These are phyloP conservation scores for Lasiodiplodia sp. DNA, from an alignment of 2,329 filamentous ascomycete genomes.

Conservation along the genomic window DNA sequence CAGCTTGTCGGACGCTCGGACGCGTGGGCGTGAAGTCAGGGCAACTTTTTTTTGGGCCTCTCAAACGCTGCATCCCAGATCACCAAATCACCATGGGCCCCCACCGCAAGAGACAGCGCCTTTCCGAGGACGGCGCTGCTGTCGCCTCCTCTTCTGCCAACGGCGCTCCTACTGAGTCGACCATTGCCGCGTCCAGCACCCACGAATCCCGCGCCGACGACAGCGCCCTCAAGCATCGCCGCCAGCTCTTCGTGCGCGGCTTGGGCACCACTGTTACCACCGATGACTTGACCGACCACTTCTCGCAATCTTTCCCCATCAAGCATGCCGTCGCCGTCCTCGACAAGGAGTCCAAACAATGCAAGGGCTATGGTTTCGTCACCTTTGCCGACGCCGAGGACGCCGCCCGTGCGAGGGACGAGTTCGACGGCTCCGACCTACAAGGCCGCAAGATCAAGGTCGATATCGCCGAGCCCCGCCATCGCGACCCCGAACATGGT, in stretches of 20 bases:
- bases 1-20: neutral
- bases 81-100: constrained; percentile 43
- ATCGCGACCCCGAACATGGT: constrained; percentile 58
- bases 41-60: constrained; percentile 26
- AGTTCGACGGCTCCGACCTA: constrained; percentile 79
- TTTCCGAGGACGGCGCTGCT: constrained; percentile 48
- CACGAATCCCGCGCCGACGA: constrained; percentile 29
- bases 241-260: constrained; percentile 85
- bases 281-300: constrained; percentile 84
- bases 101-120: constrained; percentile 50
- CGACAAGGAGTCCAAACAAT: constrained; percentile 84
- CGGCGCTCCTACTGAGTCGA: neutral
- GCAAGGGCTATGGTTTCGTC: constrained; percentile 94
- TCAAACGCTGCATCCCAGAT: neutral
- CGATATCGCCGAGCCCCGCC: constrained; percentile 85
- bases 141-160: constrained; percentile 41
- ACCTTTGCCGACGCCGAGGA: constrained; percentile 95
- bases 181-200: constrained; percentile 31
- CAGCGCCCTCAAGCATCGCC: constrained; percentile 38
- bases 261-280: constrained; percentile 80
- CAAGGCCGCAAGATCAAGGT: constrained; percentile 83
- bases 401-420: constrained; percentile 78
- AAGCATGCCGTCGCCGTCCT: constrained; percentile 95
- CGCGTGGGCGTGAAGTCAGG: constrained; percentile 5
- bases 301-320: constrained; percentile 92